Evolutionary conservation across 441 rosid genomes (phyloP), one percentile per base, ranked within the genome.

Genomic region (Melianthus villosus): DNA sequence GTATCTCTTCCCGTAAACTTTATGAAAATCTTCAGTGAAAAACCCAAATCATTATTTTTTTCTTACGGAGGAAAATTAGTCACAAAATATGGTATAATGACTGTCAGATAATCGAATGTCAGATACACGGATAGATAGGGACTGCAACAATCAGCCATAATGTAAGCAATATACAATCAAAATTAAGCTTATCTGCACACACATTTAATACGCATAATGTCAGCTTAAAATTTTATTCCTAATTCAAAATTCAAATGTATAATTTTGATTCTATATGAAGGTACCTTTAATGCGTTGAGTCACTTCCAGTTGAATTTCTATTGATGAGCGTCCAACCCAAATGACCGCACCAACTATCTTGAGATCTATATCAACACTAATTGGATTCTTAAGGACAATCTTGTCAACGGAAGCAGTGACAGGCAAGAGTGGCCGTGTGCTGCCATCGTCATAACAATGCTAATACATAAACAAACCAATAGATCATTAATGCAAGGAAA

Each of bases 281-380:
- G 37, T 60, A 80, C 89, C 93, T 68, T 65, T 38, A 9, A 42
- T 39, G 35, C 56, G 39, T 45, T 79, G 87, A 56, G 59, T 64
- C 34, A 83, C 93, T 52, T 83, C 79, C 27, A 83, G 68, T 40
- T 80, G 92, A 64, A 80, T 62, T 52, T 83, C 89, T 17, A 83
- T 75, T 6, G 92, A 83, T n/a, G 95, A 79, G 28, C 71, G 64
- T 3, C 95, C 95, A 40, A 83, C 92, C 95, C 82, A 83, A 51
- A 71, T 68, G 19, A 63, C 95, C 48, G 81, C 58, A 53, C 79
- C 95, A 34, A 62, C 77, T 38, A 71, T 75, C 57, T 71, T 72
- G 20, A 83, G 71, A 66, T 77, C 75, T 1, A 59, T 12, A 33
- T 80, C 67, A n/a, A 83, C 79, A 42, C 67, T 57, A 13, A 83